Percentiles rank a stretch among this genome's conserved stretches.
phyloP scores from a whole-genome alignment of 2,329 filamentous ascomycete genomes.

The Claviceps cyperi region DNA sequence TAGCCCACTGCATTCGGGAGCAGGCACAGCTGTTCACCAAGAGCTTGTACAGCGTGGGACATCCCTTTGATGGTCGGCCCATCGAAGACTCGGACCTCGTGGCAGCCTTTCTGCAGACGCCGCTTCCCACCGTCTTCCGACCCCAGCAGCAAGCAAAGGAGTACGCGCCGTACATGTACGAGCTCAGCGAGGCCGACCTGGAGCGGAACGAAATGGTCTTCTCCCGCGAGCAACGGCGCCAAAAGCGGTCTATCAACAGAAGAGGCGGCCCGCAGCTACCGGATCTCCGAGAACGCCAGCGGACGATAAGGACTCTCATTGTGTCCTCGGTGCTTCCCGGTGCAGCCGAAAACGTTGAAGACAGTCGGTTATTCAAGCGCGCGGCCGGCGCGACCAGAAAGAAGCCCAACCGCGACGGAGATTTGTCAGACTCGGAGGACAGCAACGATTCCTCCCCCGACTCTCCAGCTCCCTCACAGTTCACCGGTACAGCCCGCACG shows the following conservation, averaged over 20 bases:
- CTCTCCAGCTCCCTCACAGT: slow-evolving; percentile 64
- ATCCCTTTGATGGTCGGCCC: slow-evolving; percentile 87
- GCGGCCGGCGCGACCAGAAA: slow-evolving; percentile 46
- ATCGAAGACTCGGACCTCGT: slow-evolving; percentile 85
- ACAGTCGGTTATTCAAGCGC: slow-evolving; percentile 76
- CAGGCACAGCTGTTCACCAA: slow-evolving; percentile 90
- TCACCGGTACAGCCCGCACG: slow-evolving; percentile 69
- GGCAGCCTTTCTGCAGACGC: slow-evolving; percentile 72
- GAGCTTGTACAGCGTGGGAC: slow-evolving; percentile 81
- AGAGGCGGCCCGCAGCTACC: slow-evolving; percentile 83
- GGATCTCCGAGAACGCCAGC: slow-evolving; percentile 89
- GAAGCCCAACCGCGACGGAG: slow-evolving; percentile 44
- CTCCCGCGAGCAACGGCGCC: slow-evolving; percentile 80
- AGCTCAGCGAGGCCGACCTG: slow-evolving; percentile 78
- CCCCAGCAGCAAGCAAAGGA: slow-evolving; percentile 90
- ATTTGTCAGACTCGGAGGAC: slow-evolving; percentile 76
- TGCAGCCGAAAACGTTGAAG: slow-evolving; percentile 63
- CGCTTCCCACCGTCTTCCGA: slow-evolving; percentile 69
- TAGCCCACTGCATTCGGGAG: slow-evolving; percentile 94
- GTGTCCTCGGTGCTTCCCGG: slow-evolving; percentile 89
- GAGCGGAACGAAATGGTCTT: slow-evolving; percentile 87
- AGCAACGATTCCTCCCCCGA: slow-evolving; percentile 79
- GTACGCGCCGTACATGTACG: slow-evolving; percentile 84
- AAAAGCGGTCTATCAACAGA: slow-evolving; percentile 90
- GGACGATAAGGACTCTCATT: slow-evolving; percentile 82